phyloP scores from a whole-genome alignment of 2,329 filamentous ascomycete species.

The Huntiella abstrusa region DNA sequence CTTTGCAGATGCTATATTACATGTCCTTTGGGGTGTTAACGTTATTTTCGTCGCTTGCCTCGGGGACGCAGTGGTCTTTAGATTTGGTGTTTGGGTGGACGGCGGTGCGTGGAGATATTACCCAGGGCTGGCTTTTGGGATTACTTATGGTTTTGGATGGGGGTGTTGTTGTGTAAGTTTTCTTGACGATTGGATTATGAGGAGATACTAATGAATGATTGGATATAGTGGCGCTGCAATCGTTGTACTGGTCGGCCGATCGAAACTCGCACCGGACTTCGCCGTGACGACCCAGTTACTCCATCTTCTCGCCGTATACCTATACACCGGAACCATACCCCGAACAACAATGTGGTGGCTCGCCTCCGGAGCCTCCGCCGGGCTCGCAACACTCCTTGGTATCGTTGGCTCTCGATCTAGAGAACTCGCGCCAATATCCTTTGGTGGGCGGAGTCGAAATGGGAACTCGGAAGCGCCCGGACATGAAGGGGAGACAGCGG shows the following conservation, averaged over 20 bases:
- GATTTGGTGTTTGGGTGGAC: conserved; percentile 40
- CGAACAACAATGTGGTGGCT: conserved; percentile 75
- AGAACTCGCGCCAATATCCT: conserved; percentile 74
- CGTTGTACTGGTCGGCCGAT: conserved; percentile 65
- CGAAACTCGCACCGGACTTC: conserved; percentile 90
- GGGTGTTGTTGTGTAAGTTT: conserved; percentile 30
- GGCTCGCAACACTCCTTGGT: conserved; percentile 38
- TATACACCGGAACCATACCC: conserved; percentile 64
- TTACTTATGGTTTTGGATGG: conserved; percentile 39
- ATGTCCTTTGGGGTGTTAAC: conserved; percentile 30
- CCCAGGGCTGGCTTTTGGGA: conserved; percentile 39
- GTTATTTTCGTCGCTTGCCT: conserved; percentile 38
- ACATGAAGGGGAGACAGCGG: conserved; percentile 13
- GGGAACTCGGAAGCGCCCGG: conserved; percentile 6
- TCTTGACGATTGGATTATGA: not conserved
- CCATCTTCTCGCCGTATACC: conserved; percentile 55
- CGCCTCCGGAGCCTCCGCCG: conserved; percentile 29
- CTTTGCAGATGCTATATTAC: conserved; percentile 42
- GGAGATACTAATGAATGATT: not conserved
- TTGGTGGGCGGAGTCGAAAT: conserved; percentile 40
- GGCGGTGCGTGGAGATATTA: conserved; percentile 40
- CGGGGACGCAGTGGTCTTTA: conserved; percentile 33
- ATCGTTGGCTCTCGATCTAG: conserved; percentile 86
- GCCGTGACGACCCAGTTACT: conserved; percentile 73
- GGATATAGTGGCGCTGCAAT: conserved; percentile 56